Base-by-base conservation (phyloP, 1,284 basidiomycete genomes). In the Ganoderma multipileum region DNA sequence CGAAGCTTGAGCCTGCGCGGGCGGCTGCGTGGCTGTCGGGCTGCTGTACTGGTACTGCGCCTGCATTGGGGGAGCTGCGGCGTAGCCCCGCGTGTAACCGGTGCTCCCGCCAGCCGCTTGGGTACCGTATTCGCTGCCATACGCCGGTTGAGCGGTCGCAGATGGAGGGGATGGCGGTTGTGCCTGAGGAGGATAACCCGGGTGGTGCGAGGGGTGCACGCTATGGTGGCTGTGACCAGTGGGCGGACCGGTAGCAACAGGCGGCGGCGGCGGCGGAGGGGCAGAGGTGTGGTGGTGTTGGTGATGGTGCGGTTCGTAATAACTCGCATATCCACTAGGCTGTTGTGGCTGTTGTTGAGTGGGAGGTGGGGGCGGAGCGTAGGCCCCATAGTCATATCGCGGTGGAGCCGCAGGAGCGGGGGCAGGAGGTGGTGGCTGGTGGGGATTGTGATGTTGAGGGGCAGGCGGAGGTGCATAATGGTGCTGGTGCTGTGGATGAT, bases 351-450 rank as follows among this genome's bases (percentile, higher is more conserved):
- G 61, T 44, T 68, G 68, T 23, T 63, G 66, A 7, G 66, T 9
- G 23, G 68, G 60, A 16, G 67, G 63, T 2, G 71, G 71, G 12
- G 59, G 72, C 30, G 65, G 74, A 7, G 68, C 68, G 20, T 73
- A 73, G 18, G 59, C 55, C 4, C 61, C 47, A 57, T 72, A 73
- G 42, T 63, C 70, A 62, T 73, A 73, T 6, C 69, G 73, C n/a
- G 76, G 74, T 5, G 71, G 64, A 3, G 75, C 68, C 1, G 69
- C 65, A 0, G 73, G 68, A 5, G 71, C 68, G 2, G 73, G 65
- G 2, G 61, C 61, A 7, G 68, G 67, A 12, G 62, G 69, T 4
- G 70, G 74, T 12, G 69, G 61, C 2, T 64, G 60, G 33, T 65
- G 68, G 8, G 67, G 65, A 14, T 55, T 59, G 26, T 74, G 74